phyloP scores from a whole-genome alignment of 1,284 basidiomycete genomes.

The Coniferiporia sulphurascens region DNA sequence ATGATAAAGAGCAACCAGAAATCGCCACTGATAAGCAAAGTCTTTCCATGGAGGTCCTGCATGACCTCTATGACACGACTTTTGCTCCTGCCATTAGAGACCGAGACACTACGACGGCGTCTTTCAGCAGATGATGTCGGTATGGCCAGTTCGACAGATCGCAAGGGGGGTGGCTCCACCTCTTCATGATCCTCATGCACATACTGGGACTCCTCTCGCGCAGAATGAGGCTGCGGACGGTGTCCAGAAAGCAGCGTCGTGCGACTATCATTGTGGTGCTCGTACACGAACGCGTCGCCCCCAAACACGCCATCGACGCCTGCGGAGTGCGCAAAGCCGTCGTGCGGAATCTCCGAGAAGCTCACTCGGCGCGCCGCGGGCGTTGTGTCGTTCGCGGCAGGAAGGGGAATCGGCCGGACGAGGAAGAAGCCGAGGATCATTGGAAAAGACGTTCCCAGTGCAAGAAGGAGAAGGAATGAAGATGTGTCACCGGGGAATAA shows the following conservation, averaged over 20 bases:
- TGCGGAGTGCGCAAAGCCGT: slow-evolving; percentile 15
- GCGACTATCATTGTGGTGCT: slow-evolving; percentile 16
- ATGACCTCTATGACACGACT: slow-evolving; percentile 20
- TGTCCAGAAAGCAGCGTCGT: slow-evolving; percentile 16
- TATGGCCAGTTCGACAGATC: slow-evolving; percentile 18
- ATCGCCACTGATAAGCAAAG: slow-evolving; percentile 46
- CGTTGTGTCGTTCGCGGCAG: slow-evolving; percentile 24
- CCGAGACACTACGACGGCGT: slow-evolving; percentile 12
- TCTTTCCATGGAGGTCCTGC: slow-evolving; percentile 45
- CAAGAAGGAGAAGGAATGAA: slow-evolving; percentile 63
- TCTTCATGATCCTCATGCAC: slow-evolving; percentile 16
- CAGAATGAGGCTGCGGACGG: neutral
- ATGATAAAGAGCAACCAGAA: slow-evolving; percentile 75
- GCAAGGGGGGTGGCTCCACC: neutral
- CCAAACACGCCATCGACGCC: slow-evolving; percentile 13
- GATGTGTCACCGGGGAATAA: slow-evolving; percentile 69
- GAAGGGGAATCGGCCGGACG: slow-evolving; percentile 54
- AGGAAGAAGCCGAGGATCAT: slow-evolving; percentile 65
- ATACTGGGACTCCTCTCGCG: slow-evolving; percentile 1
- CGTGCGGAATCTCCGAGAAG: slow-evolving; percentile 9
- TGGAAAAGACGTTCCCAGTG: slow-evolving; percentile 63
- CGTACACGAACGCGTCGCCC: slow-evolving; percentile 14
- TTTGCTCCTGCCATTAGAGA: slow-evolving; percentile 3
- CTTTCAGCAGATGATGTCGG: neutral
- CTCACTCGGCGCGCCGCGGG: slow-evolving; percentile 18